Conservation (phyloP, 371 early-diverging fungal genomes). For the Syncephalastrum monosporum region DNA sequence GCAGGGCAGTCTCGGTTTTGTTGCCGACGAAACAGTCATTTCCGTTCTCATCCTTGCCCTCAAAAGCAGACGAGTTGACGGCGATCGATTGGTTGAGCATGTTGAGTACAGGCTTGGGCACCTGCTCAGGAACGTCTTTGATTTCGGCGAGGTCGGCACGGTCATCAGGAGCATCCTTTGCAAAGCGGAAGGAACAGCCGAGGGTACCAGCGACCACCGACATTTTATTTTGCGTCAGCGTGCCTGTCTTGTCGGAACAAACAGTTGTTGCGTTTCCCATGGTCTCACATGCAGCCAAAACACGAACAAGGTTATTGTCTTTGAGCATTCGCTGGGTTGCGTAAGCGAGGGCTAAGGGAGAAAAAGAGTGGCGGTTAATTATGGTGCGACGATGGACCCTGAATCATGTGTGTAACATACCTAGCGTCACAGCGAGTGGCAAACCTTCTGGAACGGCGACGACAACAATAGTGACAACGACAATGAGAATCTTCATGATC, state of each 20-base stretch:
- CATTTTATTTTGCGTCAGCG: constrained; percentile 89
- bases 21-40: constrained; percentile 65
- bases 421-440: constrained; percentile 73
- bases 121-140: constrained; percentile 16
- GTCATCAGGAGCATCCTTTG: constrained; percentile 35
- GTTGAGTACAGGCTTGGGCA: constrained; percentile 44
- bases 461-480: constrained; percentile 73
- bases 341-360: constrained; percentile 66
- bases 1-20: constrained; percentile 89
- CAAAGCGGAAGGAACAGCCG: constrained; percentile 47
- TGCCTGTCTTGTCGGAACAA: constrained; percentile 92
- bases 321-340: constrained; percentile 85
- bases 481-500: constrained; percentile 68
- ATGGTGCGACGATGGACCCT: neutral
- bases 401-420: constrained; percentile 15
- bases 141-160: constrained; percentile 41
- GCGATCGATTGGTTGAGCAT: constrained; percentile 67
- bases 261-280: constrained; percentile 93
- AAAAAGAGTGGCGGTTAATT: neutral
- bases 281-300: constrained; percentile 89
- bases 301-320: constrained; percentile 89
- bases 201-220: constrained; percentile 75
- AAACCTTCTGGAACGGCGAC: constrained; percentile 84
- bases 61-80: constrained; percentile 84
- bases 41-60: constrained; percentile 63